Evolutionary conservation across 2,329 filamentous ascomycete species (phyloP).

Genomic region (Exophiala oligosperma): DNA sequence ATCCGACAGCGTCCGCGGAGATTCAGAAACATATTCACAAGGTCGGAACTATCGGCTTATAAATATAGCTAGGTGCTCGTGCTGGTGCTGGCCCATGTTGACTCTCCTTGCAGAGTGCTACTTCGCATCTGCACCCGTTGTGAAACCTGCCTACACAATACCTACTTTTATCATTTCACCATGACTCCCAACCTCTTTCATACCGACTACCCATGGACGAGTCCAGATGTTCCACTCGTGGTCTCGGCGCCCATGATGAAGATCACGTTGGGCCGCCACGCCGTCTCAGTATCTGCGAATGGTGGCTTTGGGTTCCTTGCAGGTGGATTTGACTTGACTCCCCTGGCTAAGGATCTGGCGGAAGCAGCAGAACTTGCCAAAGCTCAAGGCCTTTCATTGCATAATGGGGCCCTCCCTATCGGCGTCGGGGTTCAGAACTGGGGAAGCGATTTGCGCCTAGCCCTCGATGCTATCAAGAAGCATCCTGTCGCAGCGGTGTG

Average conservation of each 20-base stretch:
- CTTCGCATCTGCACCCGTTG: background rate
- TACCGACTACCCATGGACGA: slow-evolving; percentile 58
- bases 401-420: slow-evolving; percentile 35
- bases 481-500: slow-evolving; percentile 41
- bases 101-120: background rate
- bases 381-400: slow-evolving; percentile 12
- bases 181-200: slow-evolving; percentile 14
- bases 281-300: slow-evolving; percentile 59
- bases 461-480: slow-evolving; percentile 33
- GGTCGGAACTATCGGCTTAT: too few relatives aligned
- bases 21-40: too few relatives aligned
- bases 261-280: slow-evolving; percentile 57
- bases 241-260: slow-evolving; percentile 68
- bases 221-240: slow-evolving; percentile 53
- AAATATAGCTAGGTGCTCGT: background rate
- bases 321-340: slow-evolving; percentile 52
- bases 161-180: background rate
- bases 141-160: too few relatives aligned
- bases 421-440: slow-evolving; percentile 44
- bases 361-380: slow-evolving; percentile 32
- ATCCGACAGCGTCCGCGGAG: too few relatives aligned
- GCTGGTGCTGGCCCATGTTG: too few relatives aligned
- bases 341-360: slow-evolving; percentile 34
- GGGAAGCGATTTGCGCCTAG: slow-evolving; percentile 35
- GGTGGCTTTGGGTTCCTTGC: slow-evolving; percentile 57